Conservation (phyloP, 2,329 filamentous ascomycete genomes). For the Fonsecaea monophora region DNA sequence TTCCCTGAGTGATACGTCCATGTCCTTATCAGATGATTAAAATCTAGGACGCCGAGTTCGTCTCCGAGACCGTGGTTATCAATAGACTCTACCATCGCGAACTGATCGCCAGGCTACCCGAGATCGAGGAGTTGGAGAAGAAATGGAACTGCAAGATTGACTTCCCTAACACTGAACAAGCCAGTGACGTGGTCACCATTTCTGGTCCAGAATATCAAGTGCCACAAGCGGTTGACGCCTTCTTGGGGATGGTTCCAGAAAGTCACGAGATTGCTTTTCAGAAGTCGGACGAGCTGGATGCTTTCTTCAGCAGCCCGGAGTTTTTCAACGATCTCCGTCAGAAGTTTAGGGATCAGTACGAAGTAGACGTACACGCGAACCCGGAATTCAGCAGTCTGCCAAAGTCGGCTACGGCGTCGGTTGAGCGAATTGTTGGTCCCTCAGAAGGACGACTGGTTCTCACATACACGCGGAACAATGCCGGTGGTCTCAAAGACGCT, state of each 20-base stretch:
- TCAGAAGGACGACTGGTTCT: slow-evolving; percentile 67
- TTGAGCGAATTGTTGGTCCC: slow-evolving; percentile 54
- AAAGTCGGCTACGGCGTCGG: slow-evolving; percentile 42
- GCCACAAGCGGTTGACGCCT: slow-evolving; percentile 92
- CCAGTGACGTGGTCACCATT: slow-evolving; percentile 93
- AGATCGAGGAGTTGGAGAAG: slow-evolving; percentile 95
- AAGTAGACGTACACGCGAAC: slow-evolving; percentile 81
- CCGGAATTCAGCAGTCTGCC: slow-evolving; percentile 44
- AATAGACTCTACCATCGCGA: slow-evolving; percentile 95
- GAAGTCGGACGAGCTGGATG: slow-evolving; percentile 75
- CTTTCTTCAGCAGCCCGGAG: slow-evolving; percentile 80
- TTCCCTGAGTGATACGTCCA: slow-evolving; percentile 21
- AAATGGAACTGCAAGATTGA: slow-evolving; percentile 99
- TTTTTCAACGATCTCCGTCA: slow-evolving; percentile 80
- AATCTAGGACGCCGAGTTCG: slow-evolving; percentile 86
- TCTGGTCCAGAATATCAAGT: slow-evolving; percentile 98
- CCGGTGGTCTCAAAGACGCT: slow-evolving; percentile 90
- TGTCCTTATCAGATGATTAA: slow-evolving; percentile 36
- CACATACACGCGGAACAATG: slow-evolving; percentile 95
- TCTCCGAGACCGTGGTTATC: slow-evolving; percentile 89
- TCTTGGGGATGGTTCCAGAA: slow-evolving; percentile 97
- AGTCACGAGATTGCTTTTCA: slow-evolving; percentile 89
- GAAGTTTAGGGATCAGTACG: slow-evolving; percentile 89
- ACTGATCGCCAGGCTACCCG: slow-evolving; percentile 82
- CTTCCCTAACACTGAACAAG: slow-evolving; percentile 96